These are phyloP conservation scores for Talaromyces pinophilus DNA, from an alignment of 2,329 filamentous ascomycete genomes.

Conservation along the genomic window DNA sequence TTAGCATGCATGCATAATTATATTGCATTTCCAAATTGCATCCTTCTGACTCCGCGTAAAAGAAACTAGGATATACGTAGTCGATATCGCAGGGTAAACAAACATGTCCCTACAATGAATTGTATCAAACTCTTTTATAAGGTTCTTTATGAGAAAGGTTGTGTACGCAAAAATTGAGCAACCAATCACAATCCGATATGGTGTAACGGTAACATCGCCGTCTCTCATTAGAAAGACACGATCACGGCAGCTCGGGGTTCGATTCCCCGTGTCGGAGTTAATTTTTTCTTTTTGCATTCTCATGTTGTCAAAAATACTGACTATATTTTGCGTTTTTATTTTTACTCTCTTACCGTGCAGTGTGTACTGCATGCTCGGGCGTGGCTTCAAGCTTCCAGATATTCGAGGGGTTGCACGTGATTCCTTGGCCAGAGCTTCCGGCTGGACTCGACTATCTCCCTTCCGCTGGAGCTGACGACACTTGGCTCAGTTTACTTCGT, in stretches of 20 bases:
- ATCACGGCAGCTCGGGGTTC: constrained; percentile 10
- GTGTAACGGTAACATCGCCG: constrained; percentile 10
- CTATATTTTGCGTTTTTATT: not conserved
- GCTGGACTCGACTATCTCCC: not conserved
- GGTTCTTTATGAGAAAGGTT: not conserved
- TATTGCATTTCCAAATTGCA: not conserved
- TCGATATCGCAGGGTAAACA: too few species aligned
- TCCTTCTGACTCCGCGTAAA: not conserved
- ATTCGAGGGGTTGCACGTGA: not conserved
- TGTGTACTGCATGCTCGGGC: not conserved
- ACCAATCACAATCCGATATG: constrained; percentile 7
- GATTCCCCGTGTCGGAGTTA: not conserved
- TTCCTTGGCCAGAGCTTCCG: constrained; percentile 5
- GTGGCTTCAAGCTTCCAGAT: not conserved
- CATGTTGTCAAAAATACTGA: too few species aligned
- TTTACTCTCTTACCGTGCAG: not conserved
- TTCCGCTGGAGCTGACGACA: constrained; percentile 1
- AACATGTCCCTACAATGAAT: not conserved
- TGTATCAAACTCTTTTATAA: not conserved
- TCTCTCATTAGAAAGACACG: constrained; percentile 7
- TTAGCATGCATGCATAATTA: constrained; percentile 8
- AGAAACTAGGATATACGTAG: too few species aligned
- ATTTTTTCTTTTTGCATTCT: not conserved
- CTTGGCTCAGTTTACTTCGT: not conserved
- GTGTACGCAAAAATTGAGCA: too few species aligned